A percentile compares a stretch with the other conserved stretches of the same genome.
These are phyloP conservation scores for Wickerhamiella pararugosa DNA, from an alignment of 1,139 yeast genomes.

Conservation along the genomic window DNA sequence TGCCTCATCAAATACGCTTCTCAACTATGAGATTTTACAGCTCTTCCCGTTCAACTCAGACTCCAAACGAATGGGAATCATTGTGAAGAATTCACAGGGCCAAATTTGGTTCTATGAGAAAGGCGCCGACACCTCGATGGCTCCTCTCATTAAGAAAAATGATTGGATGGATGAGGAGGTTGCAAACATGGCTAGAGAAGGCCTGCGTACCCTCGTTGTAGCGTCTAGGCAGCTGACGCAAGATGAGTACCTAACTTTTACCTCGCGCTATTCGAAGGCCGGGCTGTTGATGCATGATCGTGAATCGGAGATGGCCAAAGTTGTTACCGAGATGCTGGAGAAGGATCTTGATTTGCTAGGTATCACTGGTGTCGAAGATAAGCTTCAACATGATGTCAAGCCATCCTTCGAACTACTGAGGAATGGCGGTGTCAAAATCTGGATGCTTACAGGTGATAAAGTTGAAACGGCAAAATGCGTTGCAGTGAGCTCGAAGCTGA, in stretches of 20 bases:
- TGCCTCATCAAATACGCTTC: conserved; percentile 36
- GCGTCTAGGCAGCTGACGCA: conserved; percentile 57
- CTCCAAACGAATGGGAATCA: conserved; percentile 90
- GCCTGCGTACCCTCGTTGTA: conserved; percentile 83
- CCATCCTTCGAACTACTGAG: conserved; percentile 80
- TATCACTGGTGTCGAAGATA: conserved; percentile 94
- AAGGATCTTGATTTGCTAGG: conserved; percentile 77
- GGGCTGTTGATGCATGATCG: conserved; percentile 62
- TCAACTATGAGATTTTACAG: conserved; percentile 56
- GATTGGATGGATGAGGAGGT: conserved; percentile 99
- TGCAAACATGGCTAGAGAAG: conserved; percentile 96
- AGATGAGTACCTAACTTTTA: conserved; percentile 46
- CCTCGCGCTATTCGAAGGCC: conserved; percentile 51
- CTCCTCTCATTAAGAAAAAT: conserved; percentile 61
- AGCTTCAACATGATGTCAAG: conserved; percentile 79
- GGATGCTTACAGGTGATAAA: conserved; percentile 99
- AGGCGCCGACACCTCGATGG: conserved; percentile 96
- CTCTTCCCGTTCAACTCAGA: conserved; percentile 92
- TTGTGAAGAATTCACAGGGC: conserved; percentile 47
- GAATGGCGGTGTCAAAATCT: conserved; percentile 91
- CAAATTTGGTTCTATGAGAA: conserved; percentile 78
- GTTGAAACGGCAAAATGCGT: conserved; percentile 98
- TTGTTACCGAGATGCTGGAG: conserved; percentile 57
- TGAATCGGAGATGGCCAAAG: conserved; percentile 56
- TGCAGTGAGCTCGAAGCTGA: conserved; percentile 82